These are phyloP conservation scores for Ustilago curta DNA, from an alignment of 1,284 basidiomycete species.

Conservation along the genomic window DNA sequence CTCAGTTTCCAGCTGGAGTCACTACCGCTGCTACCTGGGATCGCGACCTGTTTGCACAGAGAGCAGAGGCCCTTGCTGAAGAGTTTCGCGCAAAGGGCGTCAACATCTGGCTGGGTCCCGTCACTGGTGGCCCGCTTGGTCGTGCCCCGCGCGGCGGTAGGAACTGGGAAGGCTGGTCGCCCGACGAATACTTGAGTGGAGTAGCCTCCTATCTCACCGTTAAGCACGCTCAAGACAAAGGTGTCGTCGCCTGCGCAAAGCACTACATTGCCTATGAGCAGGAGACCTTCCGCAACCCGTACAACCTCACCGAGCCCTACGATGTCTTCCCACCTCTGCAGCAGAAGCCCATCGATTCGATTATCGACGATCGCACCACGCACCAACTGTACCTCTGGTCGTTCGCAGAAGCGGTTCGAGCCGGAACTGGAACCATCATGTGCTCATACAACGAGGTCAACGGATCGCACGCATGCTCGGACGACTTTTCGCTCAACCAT, in stretches of 20 bases:
- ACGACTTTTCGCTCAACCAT: slow-evolving; percentile 76
- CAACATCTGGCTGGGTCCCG: slow-evolving; percentile 75
- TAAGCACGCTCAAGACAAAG: slow-evolving; percentile 52
- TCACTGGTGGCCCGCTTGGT: slow-evolving; percentile 69
- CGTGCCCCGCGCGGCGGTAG: slow-evolving; percentile 77
- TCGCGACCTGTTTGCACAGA: slow-evolving; percentile 77
- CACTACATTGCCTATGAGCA: slow-evolving; percentile 66
- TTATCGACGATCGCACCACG: slow-evolving; percentile 82
- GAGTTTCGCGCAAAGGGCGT: slow-evolving; percentile 84
- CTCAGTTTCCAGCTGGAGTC: slow-evolving; percentile 77
- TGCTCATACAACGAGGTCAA: slow-evolving; percentile 74
- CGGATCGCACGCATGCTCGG: slow-evolving; percentile 77
- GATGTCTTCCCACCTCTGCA: slow-evolving; percentile 31
- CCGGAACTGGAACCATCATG: slow-evolving; percentile 70
- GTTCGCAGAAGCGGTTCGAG: slow-evolving; percentile 72
- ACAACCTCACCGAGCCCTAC: slow-evolving; percentile 32
- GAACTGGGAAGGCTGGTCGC: slow-evolving; percentile 78
- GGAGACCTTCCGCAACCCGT: slow-evolving; percentile 53
- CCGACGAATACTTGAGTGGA: slow-evolving; percentile 52
- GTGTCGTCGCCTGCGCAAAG: slow-evolving; percentile 68
- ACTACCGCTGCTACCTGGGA: slow-evolving; percentile 79
- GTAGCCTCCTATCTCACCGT: slow-evolving; percentile 48
- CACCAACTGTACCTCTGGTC: slow-evolving; percentile 70
- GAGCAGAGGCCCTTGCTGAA: slow-evolving; percentile 81
- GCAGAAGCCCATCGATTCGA: slow-evolving; percentile 72